Evolutionary conservation across 768 basidiomycete genomes (phyloP).

Genomic region (Psilocybe azurescens): DNA sequence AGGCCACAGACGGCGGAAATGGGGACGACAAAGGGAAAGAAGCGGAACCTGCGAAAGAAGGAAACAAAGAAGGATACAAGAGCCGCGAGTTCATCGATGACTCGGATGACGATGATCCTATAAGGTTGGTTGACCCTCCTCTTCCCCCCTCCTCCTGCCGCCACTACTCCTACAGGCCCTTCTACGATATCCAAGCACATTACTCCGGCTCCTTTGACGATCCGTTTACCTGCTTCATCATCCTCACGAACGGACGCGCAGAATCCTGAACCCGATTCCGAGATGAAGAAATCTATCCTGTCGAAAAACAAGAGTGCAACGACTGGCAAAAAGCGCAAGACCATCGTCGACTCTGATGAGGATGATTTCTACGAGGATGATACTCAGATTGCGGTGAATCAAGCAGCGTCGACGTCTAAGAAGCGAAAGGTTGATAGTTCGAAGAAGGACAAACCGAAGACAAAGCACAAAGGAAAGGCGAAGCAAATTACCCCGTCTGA

Average conservation of each 20-base stretch:
- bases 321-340: slow-evolving; percentile 30
- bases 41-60: slow-evolving; percentile 20
- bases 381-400: slow-evolving; percentile 12
- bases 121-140: slow-evolving; percentile 15
- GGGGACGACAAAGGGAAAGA: slow-evolving; percentile 37
- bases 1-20: slow-evolving; percentile 30
- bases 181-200: slow-evolving; percentile 3
- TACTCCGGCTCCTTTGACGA: neutral
- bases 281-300: slow-evolving; percentile 7
- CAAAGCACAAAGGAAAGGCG: slow-evolving; percentile 27
- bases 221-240: neutral
- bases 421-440: slow-evolving; percentile 17
- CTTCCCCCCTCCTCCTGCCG: slow-evolving; percentile 23
- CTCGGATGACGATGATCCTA: slow-evolving; percentile 26
- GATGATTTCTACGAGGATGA: slow-evolving; percentile 19
- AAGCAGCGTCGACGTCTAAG: slow-evolving; percentile 19
- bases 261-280: neutral
- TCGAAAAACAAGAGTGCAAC: slow-evolving; percentile 11
- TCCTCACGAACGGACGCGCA: neutral
- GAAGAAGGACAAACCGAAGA: slow-evolving; percentile 20
- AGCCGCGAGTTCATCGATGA: slow-evolving; percentile 50
- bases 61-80: slow-evolving; percentile 41
- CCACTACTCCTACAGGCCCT: slow-evolving; percentile 8
- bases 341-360: slow-evolving; percentile 23
- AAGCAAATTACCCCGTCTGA: slow-evolving; percentile 37